Base-by-base conservation (phyloP, 345 rosid species). In the Eucalyptus brandiana region DNA sequence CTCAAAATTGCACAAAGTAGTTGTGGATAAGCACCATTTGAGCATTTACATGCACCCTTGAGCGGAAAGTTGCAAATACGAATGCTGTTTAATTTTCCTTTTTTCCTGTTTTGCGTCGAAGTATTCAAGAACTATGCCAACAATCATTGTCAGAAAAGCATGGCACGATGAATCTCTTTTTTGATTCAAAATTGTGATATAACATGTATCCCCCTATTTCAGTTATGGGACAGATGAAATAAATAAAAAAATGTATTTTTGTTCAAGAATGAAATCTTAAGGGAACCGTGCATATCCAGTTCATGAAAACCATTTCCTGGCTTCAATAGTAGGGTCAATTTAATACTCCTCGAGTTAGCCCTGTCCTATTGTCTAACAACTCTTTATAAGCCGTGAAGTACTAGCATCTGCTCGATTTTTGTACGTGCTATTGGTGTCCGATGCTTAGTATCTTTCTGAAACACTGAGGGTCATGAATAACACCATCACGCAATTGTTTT, bases 51-150 rank as follows among this genome's bases (percentile, higher is more conserved):
- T 5, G 17, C 47, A 12, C 8, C 0, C 30, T 83, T 28, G 86
- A 42, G 3, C 5, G 42, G 15, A 81, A 23, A 18, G 49, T 87
- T 5, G 0, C 65, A 58, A 58, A 58, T 24, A 26, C 7, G 2
- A 12, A 26, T 26, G 58, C 6, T 16, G n/a, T 37, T 51, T 65
- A 86, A 48, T 37, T 10, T 45, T 37, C 21, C n/a, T 2, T 13
- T 26, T 85, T 13, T 47, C 86, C 6, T 51, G 14, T 80, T 50
- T 54, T 49, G 12, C 0, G 42, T 44, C 1, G 0, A 1, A 26
- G 54, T 58, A 54, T 37, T 72, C 93, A 97, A 95, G 99, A 26
- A 92, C 94, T 19, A 96, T 97, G 8, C 99, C 98, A 51, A 49
- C 44, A 28, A 96, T 96, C 28, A 95, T 96, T 86, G 65, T 96